A percentile compares a stretch with the other conserved stretches of the same genome.
Conservation (phyloP, 179 eudicot genomes). For the Nepenthes alata region DNA sequence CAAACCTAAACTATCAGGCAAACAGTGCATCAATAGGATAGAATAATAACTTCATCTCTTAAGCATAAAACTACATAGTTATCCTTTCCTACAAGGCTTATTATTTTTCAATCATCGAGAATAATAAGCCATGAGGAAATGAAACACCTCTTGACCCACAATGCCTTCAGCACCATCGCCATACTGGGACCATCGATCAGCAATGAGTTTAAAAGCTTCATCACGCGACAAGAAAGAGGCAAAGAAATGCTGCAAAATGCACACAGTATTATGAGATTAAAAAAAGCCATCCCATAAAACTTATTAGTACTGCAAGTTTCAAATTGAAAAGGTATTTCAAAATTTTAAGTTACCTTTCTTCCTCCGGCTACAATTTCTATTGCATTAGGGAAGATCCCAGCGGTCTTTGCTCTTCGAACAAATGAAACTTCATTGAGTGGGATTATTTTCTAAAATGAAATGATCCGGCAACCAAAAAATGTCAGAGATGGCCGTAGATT, state of each 20-base stretch:
- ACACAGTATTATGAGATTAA: neutral
- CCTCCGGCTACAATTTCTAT: conserved; percentile 70
- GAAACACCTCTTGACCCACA: conserved; percentile 46
- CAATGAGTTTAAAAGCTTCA: conserved; percentile 80
- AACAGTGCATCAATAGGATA: too few relatives aligned
- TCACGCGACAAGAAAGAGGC: conserved; percentile 94
- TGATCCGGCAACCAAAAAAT: neutral
- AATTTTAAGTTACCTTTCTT: conserved; percentile 43
- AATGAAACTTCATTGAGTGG: conserved; percentile 56
- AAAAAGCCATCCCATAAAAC: neutral
- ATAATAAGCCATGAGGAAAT: conserved; percentile 4
- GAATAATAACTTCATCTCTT: neutral
- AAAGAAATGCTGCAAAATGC: conserved; percentile 59
- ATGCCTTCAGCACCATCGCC: conserved; percentile 29
- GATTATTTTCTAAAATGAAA: conserved; percentile 54
- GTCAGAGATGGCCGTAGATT: neutral
- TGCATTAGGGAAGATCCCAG: conserved; percentile 91
- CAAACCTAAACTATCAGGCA: too few relatives aligned
- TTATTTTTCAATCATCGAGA: conserved; percentile 4
- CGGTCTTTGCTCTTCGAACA: conserved; percentile 80
- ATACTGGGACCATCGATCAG: conserved; percentile 61
- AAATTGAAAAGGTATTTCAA: neutral
- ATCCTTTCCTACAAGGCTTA: neutral
- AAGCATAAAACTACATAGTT: neutral
- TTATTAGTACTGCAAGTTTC: too few relatives aligned